Conservation (phyloP, 2,329 filamentous ascomycete genomes). For the Talaromyces sp. region DNA sequence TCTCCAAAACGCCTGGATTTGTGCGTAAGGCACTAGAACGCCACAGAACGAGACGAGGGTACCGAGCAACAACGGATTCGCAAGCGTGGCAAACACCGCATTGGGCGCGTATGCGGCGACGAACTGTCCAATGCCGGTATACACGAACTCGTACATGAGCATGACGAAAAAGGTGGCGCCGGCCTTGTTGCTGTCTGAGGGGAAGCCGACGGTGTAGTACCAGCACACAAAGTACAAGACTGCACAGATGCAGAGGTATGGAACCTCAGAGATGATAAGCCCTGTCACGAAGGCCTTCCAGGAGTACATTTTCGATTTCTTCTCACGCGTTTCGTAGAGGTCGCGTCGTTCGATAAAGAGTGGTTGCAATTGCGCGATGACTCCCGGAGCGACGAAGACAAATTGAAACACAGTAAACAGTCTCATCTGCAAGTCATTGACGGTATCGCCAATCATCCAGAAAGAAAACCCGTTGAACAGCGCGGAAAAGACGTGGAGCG, state of each 20-base stretch:
- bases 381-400: conserved; percentile 51
- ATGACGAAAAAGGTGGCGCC: conserved; percentile 64
- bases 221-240: conserved; percentile 67
- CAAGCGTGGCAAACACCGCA: conserved; percentile 67
- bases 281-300: conserved; percentile 68
- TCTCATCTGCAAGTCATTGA: conserved; percentile 66
- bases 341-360: conserved; percentile 67
- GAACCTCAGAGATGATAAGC: conserved; percentile 65
- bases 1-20: conserved; percentile 64
- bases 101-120: conserved; percentile 70
- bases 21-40: conserved; percentile 62
- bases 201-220: conserved; percentile 69
- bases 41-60: conserved; percentile 70
- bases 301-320: conserved; percentile 67
- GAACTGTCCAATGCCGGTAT: conserved; percentile 71
- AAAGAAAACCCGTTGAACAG: conserved; percentile 58
- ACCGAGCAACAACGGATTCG: conserved; percentile 72
- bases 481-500: conserved; percentile 51
- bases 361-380: conserved; percentile 55
- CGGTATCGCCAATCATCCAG: conserved; percentile 62
- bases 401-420: conserved; percentile 68
- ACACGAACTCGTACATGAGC: conserved; percentile 69
- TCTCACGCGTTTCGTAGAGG: conserved; percentile 64
- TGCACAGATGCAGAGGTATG: conserved; percentile 59
- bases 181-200: conserved; percentile 49